These are phyloP conservation scores for Chytridium lagenaria DNA, from an alignment of 371 early-diverging fungal genomes.

Conservation along the genomic window DNA sequence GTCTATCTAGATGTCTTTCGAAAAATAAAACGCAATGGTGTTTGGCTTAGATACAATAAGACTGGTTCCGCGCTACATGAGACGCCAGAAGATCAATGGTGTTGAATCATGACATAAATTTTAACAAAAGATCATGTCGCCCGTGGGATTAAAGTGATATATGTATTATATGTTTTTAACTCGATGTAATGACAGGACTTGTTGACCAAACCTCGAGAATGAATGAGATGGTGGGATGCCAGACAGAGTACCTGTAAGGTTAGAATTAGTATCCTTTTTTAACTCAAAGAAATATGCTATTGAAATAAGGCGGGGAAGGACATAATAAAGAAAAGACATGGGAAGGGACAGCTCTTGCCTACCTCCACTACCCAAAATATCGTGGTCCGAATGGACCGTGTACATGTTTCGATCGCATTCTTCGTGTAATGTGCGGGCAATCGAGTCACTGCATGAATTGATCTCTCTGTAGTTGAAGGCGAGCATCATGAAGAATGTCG, in stretches of 20 bases:
- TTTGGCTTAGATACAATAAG: no score
- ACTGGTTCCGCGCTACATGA: no score
- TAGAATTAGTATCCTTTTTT: neutral
- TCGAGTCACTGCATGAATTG: neutral
- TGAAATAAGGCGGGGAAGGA: neutral
- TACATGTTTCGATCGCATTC: neutral
- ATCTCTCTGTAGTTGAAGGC: neutral
- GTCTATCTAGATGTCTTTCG: no score
- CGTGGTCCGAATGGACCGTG: neutral
- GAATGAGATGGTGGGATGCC: constrained; percentile 10
- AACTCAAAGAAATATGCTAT: neutral
- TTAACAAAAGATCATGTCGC: no score
- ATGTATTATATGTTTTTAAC: no score
- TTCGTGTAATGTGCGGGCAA: neutral
- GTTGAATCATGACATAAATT: no score
- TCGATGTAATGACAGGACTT: no score
- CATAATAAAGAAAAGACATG: neutral
- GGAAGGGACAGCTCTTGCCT: neutral
- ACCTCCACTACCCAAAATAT: neutral
- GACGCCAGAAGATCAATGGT: no score
- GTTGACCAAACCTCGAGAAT: constrained; percentile 11
- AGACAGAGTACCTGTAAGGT: constrained; percentile 4
- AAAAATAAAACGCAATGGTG: no score
- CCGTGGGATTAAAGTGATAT: no score
- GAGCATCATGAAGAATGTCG: constrained; percentile 7